A percentile compares a stretch with the other conserved stretches of the same genome.
These are phyloP conservation scores for Aspergillus sp. DNA, from an alignment of 2,329 filamentous ascomycete species.

Conservation along the genomic window DNA sequence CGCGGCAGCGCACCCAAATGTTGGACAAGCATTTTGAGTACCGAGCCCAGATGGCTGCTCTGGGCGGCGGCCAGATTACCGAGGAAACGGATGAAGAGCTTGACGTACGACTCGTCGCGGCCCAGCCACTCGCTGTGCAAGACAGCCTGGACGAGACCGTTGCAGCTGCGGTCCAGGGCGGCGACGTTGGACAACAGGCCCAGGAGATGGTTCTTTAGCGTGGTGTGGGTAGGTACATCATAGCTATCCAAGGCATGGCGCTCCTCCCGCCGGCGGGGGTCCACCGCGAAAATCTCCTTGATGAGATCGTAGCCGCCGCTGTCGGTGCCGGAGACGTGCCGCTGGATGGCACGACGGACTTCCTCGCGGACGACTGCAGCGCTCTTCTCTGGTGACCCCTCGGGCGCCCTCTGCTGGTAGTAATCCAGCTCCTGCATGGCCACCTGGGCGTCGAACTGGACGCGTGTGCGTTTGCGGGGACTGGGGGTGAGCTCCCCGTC, in stretches of 20 bases:
- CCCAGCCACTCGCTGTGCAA: slow-evolving; percentile 61
- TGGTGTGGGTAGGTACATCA: slow-evolving; percentile 50
- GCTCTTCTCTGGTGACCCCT: slow-evolving; percentile 47
- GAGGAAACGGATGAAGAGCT: slow-evolving; percentile 56
- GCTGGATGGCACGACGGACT: slow-evolving; percentile 57
- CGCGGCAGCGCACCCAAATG: slow-evolving; percentile 66
- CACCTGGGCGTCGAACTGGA: slow-evolving; percentile 42
- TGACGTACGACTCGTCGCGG: slow-evolving; percentile 58
- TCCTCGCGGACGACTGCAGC: slow-evolving; percentile 59
- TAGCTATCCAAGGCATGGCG: slow-evolving; percentile 28
- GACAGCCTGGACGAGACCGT: slow-evolving; percentile 56
- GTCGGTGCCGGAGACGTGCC: slow-evolving; percentile 50
- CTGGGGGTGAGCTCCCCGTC: slow-evolving; percentile 26
- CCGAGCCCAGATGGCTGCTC: slow-evolving; percentile 69
- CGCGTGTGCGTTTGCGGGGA: slow-evolving; percentile 41
- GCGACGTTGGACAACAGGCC: slow-evolving; percentile 58
- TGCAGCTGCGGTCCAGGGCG: slow-evolving; percentile 55
- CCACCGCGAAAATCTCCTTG: slow-evolving; percentile 51
- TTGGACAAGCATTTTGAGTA: slow-evolving; percentile 76
- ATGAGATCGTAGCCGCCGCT: slow-evolving; percentile 57
- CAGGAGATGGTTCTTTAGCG: slow-evolving; percentile 57
- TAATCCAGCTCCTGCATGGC: slow-evolving; percentile 23
- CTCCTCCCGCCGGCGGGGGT: slow-evolving; percentile 41
- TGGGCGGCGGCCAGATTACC: slow-evolving; percentile 75
- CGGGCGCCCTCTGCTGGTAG: slow-evolving; percentile 26